Evolutionary conservation across 2,329 filamentous ascomycete genomes (phyloP).

Genomic region (Sporothrix globosa): DNA sequence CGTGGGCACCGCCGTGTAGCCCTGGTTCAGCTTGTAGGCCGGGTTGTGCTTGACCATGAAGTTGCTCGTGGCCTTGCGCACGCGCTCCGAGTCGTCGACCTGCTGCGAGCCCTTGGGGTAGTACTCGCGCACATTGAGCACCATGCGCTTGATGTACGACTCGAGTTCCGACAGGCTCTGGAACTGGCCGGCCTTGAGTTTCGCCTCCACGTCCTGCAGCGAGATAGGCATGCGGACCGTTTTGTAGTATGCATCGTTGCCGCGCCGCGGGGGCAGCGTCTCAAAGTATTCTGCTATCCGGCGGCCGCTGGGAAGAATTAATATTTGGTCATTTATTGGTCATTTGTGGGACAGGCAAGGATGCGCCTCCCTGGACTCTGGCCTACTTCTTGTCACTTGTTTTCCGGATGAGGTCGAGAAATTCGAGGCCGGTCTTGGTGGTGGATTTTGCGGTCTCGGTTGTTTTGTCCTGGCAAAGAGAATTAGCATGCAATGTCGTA

Average conservation of each 20-base stretch:
- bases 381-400: conserved; percentile 81
- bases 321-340: background rate
- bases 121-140: conserved; percentile 83
- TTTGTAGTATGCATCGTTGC: conserved; percentile 75
- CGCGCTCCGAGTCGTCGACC: conserved; percentile 82
- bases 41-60: conserved; percentile 88
- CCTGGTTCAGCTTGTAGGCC: conserved; percentile 68
- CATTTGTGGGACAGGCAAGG: background rate
- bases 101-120: conserved; percentile 72
- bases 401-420: conserved; percentile 73
- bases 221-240: conserved; percentile 78
- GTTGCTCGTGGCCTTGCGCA: conserved; percentile 83
- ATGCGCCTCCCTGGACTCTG: background rate
- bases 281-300: conserved; percentile 76
- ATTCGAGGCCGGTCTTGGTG: conserved; percentile 69
- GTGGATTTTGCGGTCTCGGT: conserved; percentile 70
- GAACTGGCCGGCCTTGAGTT: conserved; percentile 71
- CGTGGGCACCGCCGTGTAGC: conserved; percentile 72
- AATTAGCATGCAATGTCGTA: background rate
- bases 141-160: conserved; percentile 84
- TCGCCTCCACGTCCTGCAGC: conserved; percentile 73
- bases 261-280: conserved; percentile 65
- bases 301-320: conserved; percentile 60
- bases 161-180: conserved; percentile 73
- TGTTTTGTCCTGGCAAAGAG: conserved; percentile 44